Conservation (phyloP, 2,329 filamentous ascomycete species). For the Neopestalotiopsis clavispora region DNA sequence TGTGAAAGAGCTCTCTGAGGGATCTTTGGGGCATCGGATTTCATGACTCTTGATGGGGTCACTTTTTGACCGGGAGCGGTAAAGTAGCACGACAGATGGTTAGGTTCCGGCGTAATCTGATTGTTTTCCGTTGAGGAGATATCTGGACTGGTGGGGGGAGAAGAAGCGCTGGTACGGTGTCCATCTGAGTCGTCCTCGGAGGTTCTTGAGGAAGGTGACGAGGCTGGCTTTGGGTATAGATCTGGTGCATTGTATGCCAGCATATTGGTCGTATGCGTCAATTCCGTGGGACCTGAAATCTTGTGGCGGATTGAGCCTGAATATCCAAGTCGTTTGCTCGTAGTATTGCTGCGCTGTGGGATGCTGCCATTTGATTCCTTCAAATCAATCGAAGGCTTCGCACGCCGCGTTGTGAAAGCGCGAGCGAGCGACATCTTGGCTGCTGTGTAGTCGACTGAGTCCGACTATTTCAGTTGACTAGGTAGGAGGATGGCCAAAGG, state of each 20-base stretch:
- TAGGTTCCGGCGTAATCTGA: slow-evolving; percentile 62
- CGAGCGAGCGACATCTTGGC: slow-evolving; percentile 66
- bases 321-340: slow-evolving; percentile 45
- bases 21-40: slow-evolving; percentile 57
- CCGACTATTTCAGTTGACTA: neutral
- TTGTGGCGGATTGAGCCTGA: slow-evolving; percentile 62
- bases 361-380: slow-evolving; percentile 44
- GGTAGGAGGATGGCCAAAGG: neutral
- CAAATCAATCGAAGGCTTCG: slow-evolving; percentile 58
- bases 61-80: slow-evolving; percentile 54
- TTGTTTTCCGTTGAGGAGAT: slow-evolving; percentile 59
- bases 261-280: slow-evolving; percentile 95
- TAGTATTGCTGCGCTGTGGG: slow-evolving; percentile 56
- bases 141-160: slow-evolving; percentile 73
- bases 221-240: slow-evolving; percentile 59
- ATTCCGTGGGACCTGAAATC: slow-evolving; percentile 86
- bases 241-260: slow-evolving; percentile 94
- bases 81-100: slow-evolving; percentile 73
- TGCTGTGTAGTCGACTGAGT: neutral
- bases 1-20: slow-evolving; percentile 83
- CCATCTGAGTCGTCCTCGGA: slow-evolving; percentile 73
- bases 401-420: slow-evolving; percentile 73
- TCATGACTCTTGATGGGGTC: slow-evolving; percentile 39
- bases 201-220: slow-evolving; percentile 59
- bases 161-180: slow-evolving; percentile 60